Evolutionary conservation across 78 protist species (phyloP), one percentile per base, ranked within the genome.

Genomic region (Dictyostelium citrinum): DNA sequence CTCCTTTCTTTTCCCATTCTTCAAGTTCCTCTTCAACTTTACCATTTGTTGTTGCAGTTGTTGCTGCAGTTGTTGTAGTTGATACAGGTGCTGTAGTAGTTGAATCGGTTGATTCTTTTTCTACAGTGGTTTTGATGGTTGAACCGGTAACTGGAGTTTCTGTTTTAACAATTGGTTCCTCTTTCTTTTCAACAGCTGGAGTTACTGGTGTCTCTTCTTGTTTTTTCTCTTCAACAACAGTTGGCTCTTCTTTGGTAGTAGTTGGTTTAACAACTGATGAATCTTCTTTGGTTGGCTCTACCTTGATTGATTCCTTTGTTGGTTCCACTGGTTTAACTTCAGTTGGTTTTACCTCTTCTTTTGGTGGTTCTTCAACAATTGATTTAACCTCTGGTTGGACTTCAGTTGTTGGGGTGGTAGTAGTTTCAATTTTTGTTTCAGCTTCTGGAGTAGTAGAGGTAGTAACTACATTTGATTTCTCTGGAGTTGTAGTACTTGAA

Each of bases 1-100:
- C 74, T 8, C 41, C 83, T 5, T 74, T 74, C 82, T 84, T 84
- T 39, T 84, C 91, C 91, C 91, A 84, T 33, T 84, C 91, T 58
- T 84, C 91, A 17, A 70, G 70, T 22, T 74, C 91, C 24, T 84
- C 91, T 29, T 41, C 91, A 70, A 70, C 77, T 2, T 74, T 46
- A 24, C 70, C 84, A 17, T 17, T 43, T 10, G 75, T 37, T 22
- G 75, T 10, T 37, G 81, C 35, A 27, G 14, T 7, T 58, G 72
- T 45, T 24, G 74, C 14, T 20, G 84, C 45, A 6, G 81, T 14
- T 27, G 39, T 8, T 27, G 72, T 29, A 37, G 24, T 74, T 51
- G 39, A 68, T 16, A 20, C 60, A 20, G 61, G 6, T 16, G 31
- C 75, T 11, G 75, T 12, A 2, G 75, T 67, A 22, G 37, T 39